Conservation (phyloP, 2,329 filamentous ascomycete genomes). For the Ophiostoma ips region DNA sequence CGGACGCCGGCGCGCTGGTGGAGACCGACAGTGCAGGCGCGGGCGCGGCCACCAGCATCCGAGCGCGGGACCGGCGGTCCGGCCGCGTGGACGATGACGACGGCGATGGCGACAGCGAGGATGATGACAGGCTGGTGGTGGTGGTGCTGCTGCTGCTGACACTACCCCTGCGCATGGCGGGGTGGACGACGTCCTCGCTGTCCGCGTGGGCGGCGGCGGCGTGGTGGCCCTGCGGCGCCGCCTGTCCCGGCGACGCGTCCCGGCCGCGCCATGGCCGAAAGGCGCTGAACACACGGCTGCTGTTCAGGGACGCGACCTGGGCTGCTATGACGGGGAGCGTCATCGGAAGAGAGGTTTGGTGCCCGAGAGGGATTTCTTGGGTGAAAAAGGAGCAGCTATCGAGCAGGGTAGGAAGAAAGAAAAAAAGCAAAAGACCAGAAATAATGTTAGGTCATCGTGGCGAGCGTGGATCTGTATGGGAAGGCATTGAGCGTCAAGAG, state of each 20-base stretch:
- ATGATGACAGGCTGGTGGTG: not conserved
- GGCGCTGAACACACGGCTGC: constrained; percentile 14
- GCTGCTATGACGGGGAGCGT: constrained; percentile 15
- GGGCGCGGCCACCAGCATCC: not conserved
- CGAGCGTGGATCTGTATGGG: not conserved
- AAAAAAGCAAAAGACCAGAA: not conserved
- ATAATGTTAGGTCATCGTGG: not conserved
- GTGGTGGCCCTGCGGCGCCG: not conserved
- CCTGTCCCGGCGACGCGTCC: not conserved
- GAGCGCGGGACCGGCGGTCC: not conserved
- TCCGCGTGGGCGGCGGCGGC: not conserved
- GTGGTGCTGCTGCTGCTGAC: not conserved
- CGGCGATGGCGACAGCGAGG: not conserved
- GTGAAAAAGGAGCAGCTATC: too few species aligned
- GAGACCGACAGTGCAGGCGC: not conserved
- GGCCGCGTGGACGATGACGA: not conserved
- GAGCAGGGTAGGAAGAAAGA: not conserved
- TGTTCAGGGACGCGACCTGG: constrained; percentile 16
- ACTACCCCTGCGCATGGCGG: not conserved
- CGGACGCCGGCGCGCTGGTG: not conserved
- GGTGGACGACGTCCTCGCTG: not conserved
- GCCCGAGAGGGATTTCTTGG: too few species aligned
- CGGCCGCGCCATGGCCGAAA: constrained; percentile 17
- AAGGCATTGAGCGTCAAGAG: not conserved
- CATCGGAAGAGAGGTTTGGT: not conserved